phyloP scores from a whole-genome alignment of 495 filamentous ascomycete genomes.

The Neurospora sp. region DNA sequence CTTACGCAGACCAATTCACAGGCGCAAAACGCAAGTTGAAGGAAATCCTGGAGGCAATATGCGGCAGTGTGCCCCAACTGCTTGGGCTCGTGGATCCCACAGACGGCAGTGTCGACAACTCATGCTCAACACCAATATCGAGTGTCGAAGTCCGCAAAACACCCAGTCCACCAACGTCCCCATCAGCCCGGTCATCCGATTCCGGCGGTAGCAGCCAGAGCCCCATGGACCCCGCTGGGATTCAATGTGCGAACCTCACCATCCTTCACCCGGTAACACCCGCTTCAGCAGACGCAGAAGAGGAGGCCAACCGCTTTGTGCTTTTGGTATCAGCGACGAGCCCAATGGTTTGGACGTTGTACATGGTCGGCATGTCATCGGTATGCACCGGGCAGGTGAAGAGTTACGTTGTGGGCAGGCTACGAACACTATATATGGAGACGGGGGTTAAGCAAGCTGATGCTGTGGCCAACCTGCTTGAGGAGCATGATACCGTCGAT shows the following conservation, averaged over 20 bases:
- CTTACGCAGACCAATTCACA: slow-evolving; percentile 16
- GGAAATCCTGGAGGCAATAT: slow-evolving; percentile 29
- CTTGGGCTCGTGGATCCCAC: slow-evolving; percentile 24
- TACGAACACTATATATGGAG: slow-evolving; percentile 24
- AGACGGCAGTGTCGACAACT: slow-evolving; percentile 13
- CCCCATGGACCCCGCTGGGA: background rate
- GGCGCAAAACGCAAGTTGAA: slow-evolving; percentile 23
- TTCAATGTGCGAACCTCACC: slow-evolving; percentile 16
- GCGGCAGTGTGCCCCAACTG: slow-evolving; percentile 38
- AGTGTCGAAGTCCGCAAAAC: slow-evolving; percentile 23
- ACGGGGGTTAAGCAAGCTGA: slow-evolving; percentile 26
- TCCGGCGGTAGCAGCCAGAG: slow-evolving; percentile 12
- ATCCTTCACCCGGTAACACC: slow-evolving; percentile 16
- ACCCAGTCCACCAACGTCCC: slow-evolving; percentile 20
- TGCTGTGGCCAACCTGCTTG: slow-evolving; percentile 21
- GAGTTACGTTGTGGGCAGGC: slow-evolving; percentile 19
- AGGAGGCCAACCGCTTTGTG: slow-evolving; percentile 24
- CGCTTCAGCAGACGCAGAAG: slow-evolving; percentile 7
- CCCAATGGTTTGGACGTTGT: slow-evolving; percentile 29
- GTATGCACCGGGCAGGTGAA: slow-evolving; percentile 19
- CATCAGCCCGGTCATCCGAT: slow-evolving; percentile 13
- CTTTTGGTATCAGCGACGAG: slow-evolving; percentile 26
- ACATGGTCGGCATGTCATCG: slow-evolving; percentile 27
- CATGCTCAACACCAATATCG: slow-evolving; percentile 14
- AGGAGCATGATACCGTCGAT: slow-evolving; percentile 12